Evolutionary conservation across 1,284 basidiomycete genomes (phyloP), one percentile per base, ranked within the genome.

Genomic region (Rhizoctonia solani): DNA sequence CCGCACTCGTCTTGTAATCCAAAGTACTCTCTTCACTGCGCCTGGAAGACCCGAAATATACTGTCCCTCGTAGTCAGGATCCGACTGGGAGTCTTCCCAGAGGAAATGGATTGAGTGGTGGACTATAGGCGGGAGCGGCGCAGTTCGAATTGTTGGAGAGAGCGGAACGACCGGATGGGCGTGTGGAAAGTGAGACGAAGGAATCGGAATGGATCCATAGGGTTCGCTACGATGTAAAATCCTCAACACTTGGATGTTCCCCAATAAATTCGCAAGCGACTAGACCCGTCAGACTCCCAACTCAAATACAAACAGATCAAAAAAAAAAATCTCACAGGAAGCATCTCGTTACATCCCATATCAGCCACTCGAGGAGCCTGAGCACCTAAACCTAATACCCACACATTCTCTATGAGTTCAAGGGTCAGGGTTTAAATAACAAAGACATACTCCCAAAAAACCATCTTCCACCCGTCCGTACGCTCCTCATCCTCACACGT

Each of bases 301-400:
- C n/a, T n/a, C n/a, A n/a, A n/a, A n/a, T n/a, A n/a, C n/a, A n/a
- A n/a, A n/a, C n/a, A n/a, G n/a, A n/a, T n/a, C n/a, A n/a, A n/a
- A n/a, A n/a, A n/a, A n/a, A n/a, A n/a, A n/a, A n/a, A n/a, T n/a
- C n/a, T 58, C 29, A 54, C 61, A 2, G 61, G 34, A 44, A 65
- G 44, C 2, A 65, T 27, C 27, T 65, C 61, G 27, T 65, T 65
- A 54, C 61, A 27, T 65, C 61, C 13, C 53, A 65, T n/a, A 65
- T 29, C 50, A 8, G 2, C 13, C 14, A 65, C 61, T n/a, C 9
- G 13, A 11, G 61, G 61, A 27, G 50, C 61, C n/a, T 54, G 50
- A 21, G 32, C 34, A 52, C 39, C 27, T 11, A 63, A 30, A n/a
- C 47, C 58, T 63, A n/a, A n/a, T n/a, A n/a, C n/a, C n/a, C n/a